Evolutionary conservation across 441 rosid genomes (phyloP), one percentile per base, ranked within the genome.

Genomic region (Aquilaria agallochum): DNA sequence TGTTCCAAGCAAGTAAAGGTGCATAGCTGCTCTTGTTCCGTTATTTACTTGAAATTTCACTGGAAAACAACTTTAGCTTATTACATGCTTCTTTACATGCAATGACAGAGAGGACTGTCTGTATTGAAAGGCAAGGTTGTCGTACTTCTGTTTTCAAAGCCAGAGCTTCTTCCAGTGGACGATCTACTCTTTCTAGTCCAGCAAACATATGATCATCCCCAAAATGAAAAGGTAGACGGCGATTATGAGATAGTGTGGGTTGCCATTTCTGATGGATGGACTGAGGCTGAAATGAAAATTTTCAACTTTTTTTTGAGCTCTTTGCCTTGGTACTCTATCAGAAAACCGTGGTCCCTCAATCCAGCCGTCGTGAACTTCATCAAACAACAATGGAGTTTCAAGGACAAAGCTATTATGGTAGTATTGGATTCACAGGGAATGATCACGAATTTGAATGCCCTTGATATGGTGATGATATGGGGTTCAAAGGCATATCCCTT

Each of bases 401-500:
- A 64, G 65, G 86, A 69, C 27, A 74, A 68, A 49, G 76, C 87
- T n/a, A 60, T 79, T 12, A 82, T 79, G 79, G 86, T 80, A 30
- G 93, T 78, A 50, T 63, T 92, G 72, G 88, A 87, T 74, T 11
- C 79, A 5, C 58, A 72, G n/a, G 98, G 96, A 53, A 68, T 31
- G 63, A 59, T 83, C 31, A 80, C 76, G 53, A 83, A 89, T 72
- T 63, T 62, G 58, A 86, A 87, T 63, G 93, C 92, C 31, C 68
- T 87, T 57, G 89, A 92, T 65, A 87, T 87, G 90, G 71, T 84
- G 55, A 53, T 78, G 57, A 78, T 88, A 15, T 89, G 98, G 98
- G 96, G 96, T 65, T 72, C 78, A 53, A 62, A 60, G 58, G 93
- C 95, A 50, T 86, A 76, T 55, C 98, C 95, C 20, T 92, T 89